Base-by-base conservation (phyloP, 192 early-diverging fungal genomes). In the Coemansia sp. region DNA sequence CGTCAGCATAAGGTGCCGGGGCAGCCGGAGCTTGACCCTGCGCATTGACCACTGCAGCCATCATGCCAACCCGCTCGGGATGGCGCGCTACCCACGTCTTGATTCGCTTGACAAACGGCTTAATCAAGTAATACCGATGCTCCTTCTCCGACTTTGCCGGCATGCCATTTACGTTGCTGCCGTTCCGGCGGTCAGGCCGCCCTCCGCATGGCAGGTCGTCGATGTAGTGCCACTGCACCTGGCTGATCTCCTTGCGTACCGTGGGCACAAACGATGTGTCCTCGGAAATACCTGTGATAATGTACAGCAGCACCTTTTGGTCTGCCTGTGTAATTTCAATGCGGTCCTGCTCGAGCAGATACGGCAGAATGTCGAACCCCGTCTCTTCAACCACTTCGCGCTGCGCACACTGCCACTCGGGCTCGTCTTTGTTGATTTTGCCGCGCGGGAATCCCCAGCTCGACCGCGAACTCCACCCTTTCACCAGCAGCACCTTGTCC, bases 391-490 rank as follows among this genome's bases (percentile, higher is more conserved):
- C 84, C 7, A 95, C 94, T 80, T 99, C 97, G 56, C 97, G 87
- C 62, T 91, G 85, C 11, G 96, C 95, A 71, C 97, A 99, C 12
- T 79, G 81, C 49, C 84, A 82, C 68, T 95, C 89, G 15, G 86
- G 86, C 74, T 99, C 97, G 68, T 91, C 93, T 76, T 98, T 90
- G 75, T 99, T 99, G 76, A 99, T 99, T 65, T 99, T 99, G 19
- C 97, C 97, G 28, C 94, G 95, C 23, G 97, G 96, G 66, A 98
- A 99, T n/a, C 94, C 94, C 97, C 97, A 99, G 42, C 88, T 88
- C 28, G 93, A 85, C 53, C 85, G 86, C 40, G 89, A 85, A 56
- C 88, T 90, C 93, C 94, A 97, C 15, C 96, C 97, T 67, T 93
- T 89, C 23, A 99, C 97, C 50, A 99, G 82, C 57, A 99, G 71